phyloP scores from a whole-genome alignment of 768 basidiomycete genomes.

The Obba rivulosa region DNA sequence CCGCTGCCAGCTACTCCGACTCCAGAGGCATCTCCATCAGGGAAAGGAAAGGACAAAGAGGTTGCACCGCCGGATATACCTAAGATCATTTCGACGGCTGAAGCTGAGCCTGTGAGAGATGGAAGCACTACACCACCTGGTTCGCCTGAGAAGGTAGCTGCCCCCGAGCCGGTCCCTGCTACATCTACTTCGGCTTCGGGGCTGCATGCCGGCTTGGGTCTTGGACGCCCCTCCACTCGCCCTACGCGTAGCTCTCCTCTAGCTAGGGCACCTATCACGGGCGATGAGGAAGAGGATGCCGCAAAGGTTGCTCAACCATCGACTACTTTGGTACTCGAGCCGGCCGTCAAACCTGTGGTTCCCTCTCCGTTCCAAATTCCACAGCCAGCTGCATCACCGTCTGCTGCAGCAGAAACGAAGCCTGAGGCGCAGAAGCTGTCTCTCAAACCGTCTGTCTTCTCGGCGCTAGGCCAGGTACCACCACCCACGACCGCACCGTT shows the following conservation, averaged over 20 bases:
- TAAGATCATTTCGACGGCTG: too few species aligned
- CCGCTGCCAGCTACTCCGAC: slow-evolving; percentile 23
- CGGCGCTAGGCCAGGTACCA: not conserved
- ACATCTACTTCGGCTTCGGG: slow-evolving; percentile 31
- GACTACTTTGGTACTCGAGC: slow-evolving; percentile 2
- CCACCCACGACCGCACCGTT: slow-evolving; percentile 12
- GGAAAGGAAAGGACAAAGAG: not conserved
- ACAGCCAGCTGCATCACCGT: slow-evolving; percentile 37
- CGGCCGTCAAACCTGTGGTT: not conserved
- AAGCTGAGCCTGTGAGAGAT: slow-evolving; percentile 21
- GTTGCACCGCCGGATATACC: too few species aligned
- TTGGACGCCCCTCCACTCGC: slow-evolving; percentile 57
- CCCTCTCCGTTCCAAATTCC: slow-evolving; percentile 30
- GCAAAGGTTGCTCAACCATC: slow-evolving; percentile 5
- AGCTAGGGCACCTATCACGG: slow-evolving; percentile 42
- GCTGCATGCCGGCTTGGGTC: slow-evolving; percentile 31
- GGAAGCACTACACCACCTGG: slow-evolving; percentile 60
- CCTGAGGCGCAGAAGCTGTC: not conserved
- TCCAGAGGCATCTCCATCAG: not conserved
- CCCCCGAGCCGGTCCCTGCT: slow-evolving; percentile 23
- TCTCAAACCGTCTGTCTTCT: not conserved
- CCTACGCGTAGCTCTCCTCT: slow-evolving; percentile 76
- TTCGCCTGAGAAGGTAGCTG: slow-evolving; percentile 37
- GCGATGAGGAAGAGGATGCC: slow-evolving; percentile 39
- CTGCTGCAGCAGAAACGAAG: not conserved